Conservation (phyloP, 1,284 basidiomycete species). For the Coniferiporia sulphurascens region DNA sequence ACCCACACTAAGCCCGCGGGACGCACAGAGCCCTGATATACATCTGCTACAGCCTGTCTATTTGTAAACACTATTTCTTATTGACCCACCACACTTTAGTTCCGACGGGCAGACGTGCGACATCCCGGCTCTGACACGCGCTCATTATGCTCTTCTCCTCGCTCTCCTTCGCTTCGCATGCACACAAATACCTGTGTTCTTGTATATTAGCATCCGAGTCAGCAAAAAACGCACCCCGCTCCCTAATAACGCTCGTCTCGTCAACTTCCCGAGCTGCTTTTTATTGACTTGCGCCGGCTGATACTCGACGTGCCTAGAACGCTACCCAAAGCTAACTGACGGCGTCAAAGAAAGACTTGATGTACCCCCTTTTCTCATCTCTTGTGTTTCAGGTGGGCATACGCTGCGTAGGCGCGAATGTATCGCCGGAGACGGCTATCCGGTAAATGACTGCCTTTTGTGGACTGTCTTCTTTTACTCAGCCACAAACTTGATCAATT, state of each 20-base stretch:
- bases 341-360: too few relatives aligned
- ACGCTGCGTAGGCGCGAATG: too few relatives aligned
- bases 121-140: not conserved
- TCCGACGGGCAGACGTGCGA: not conserved
- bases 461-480: too few relatives aligned
- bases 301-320: too few relatives aligned
- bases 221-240: not conserved
- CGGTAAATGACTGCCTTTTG: too few relatives aligned
- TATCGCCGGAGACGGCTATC: too few relatives aligned
- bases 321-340: too few relatives aligned
- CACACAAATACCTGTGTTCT: not conserved
- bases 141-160: not conserved
- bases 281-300: slow-evolving; percentile 22
- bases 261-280: too few relatives aligned
- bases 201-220: slow-evolving; percentile 23
- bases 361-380: too few relatives aligned
- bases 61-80: not conserved
- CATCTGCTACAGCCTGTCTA: not conserved
- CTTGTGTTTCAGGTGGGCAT: too few relatives aligned
- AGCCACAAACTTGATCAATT: too few relatives aligned
- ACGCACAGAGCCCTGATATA: not conserved
- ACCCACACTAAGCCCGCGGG: not conserved
- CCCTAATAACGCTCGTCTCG: too few relatives aligned
- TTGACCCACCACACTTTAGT: not conserved
- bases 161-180: not conserved